Conservation (phyloP, 108 stramenopile species). For the Nitzschia sp. region DNA sequence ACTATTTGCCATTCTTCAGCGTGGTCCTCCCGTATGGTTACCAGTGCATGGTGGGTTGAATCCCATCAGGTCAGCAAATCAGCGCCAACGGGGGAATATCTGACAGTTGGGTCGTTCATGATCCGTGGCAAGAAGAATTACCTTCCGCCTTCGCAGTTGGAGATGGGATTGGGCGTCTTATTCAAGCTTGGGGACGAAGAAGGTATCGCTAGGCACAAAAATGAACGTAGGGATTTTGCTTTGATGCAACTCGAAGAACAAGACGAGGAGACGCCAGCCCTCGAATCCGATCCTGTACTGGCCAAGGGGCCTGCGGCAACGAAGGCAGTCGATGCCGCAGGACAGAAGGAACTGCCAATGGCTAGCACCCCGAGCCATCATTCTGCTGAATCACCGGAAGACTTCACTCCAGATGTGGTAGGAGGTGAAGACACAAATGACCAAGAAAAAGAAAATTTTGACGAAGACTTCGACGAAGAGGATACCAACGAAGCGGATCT, state of each 20-base stretch:
- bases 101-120: slow-evolving; percentile 96
- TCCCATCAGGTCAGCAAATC: slow-evolving; percentile 96
- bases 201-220: slow-evolving; percentile 82
- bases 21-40: slow-evolving; percentile 90
- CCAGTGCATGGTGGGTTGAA: slow-evolving; percentile 93
- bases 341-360: not conserved
- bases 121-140: slow-evolving; percentile 96
- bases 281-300: slow-evolving; percentile 15
- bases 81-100: slow-evolving; percentile 95
- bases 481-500: not conserved
- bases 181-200: slow-evolving; percentile 93
- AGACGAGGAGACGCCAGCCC: slow-evolving; percentile 24
- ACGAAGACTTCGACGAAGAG: slow-evolving; percentile 26
- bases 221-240: slow-evolving; percentile 86
- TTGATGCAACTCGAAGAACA: slow-evolving; percentile 60
- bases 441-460: not conserved
- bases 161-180: slow-evolving; percentile 93
- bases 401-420: not conserved
- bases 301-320: not conserved
- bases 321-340: not conserved
- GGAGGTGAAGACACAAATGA: not conserved
- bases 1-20: slow-evolving; percentile 91
- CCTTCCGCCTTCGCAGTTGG: slow-evolving; percentile 86
- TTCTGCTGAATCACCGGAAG: not conserved
- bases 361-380: not conserved